These are phyloP conservation scores for Maudiozyma pseudohumilis DNA, from an alignment of 805 yeast genomes.

Conservation along the genomic window DNA sequence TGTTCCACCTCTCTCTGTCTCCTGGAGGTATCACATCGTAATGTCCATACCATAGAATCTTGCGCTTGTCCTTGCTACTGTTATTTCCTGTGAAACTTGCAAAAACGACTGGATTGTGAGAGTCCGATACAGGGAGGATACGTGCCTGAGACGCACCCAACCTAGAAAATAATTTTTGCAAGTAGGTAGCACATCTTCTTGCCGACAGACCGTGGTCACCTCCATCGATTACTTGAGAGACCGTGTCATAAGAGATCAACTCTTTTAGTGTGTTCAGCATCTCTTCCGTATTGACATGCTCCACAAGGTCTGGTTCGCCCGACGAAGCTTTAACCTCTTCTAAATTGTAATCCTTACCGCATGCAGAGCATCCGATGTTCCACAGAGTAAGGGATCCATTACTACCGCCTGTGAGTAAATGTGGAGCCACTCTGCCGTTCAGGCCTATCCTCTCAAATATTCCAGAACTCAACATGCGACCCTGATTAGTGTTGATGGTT, in stretches of 20 bases:
- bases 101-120: constrained; percentile 71
- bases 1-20: constrained; percentile 52
- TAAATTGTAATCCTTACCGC: not conserved
- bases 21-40: constrained; percentile 87
- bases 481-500: constrained; percentile 45
- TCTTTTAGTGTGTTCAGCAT: constrained; percentile 53
- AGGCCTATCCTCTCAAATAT: constrained; percentile 31
- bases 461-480: constrained; percentile 49
- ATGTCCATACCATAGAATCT: constrained; percentile 87
- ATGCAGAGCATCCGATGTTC: constrained; percentile 33
- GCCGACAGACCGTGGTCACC: constrained; percentile 57
- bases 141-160: constrained; percentile 63
- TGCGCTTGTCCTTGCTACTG: constrained; percentile 20
- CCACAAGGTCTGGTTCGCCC: constrained; percentile 5
- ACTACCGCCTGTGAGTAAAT: constrained; percentile 58
- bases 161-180: constrained; percentile 49
- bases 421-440: constrained; percentile 27
- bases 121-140: constrained; percentile 61
- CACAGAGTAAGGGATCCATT: constrained; percentile 64
- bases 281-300: constrained; percentile 42
- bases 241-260: constrained; percentile 62
- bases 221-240: constrained; percentile 49
- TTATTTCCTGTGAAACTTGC: constrained; percentile 53
- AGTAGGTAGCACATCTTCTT: constrained; percentile 73
- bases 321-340: not conserved